Percentiles rank a stretch among this genome's conserved stretches.
Conservation (phyloP, 2,329 filamentous ascomycete genomes). For the Cyphellophora attinorum region DNA sequence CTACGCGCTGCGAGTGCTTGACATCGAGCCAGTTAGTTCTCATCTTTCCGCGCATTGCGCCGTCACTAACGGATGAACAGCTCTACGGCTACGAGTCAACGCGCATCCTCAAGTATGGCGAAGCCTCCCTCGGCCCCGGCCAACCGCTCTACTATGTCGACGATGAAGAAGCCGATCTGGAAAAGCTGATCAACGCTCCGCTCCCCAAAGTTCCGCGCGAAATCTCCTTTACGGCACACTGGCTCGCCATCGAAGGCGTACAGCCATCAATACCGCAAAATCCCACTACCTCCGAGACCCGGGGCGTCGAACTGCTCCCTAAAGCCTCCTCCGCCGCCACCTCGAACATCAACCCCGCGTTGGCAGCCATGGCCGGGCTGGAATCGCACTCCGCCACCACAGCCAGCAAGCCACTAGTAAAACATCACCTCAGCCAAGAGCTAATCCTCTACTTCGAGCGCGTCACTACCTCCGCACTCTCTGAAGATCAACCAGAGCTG, state of each 20-base stretch:
- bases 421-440: conserved; percentile 93
- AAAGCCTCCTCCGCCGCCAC: conserved; percentile 66
- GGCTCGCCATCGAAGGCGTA: conserved; percentile 94
- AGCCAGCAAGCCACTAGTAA: conserved; percentile 79
- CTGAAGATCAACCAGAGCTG: conserved; percentile 79
- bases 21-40: conserved; percentile 63
- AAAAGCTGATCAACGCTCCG: conserved; percentile 95
- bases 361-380: conserved; percentile 64
- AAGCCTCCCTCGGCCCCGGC: conserved; percentile 84
- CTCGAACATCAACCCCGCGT: conserved; percentile 53
- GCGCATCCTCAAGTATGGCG: conserved; percentile 78
- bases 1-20: conserved; percentile 72
- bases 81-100: conserved; percentile 75
- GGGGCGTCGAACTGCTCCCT: conserved; percentile 74
- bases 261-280: conserved; percentile 96
- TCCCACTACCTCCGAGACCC: conserved; percentile 73
- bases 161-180: conserved; percentile 97
- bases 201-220: conserved; percentile 91
- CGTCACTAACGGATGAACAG: not conserved
- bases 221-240: conserved; percentile 92
- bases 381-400: conserved; percentile 67
- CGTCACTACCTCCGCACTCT: conserved; percentile 77
- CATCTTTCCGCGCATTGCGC: conserved; percentile 51
- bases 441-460: conserved; percentile 96
- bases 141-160: conserved; percentile 96